A percentile compares a stretch with the other conserved stretches of the same genome.
Conservation (phyloP, 305 asterid species). For the Striga hermonthica region DNA sequence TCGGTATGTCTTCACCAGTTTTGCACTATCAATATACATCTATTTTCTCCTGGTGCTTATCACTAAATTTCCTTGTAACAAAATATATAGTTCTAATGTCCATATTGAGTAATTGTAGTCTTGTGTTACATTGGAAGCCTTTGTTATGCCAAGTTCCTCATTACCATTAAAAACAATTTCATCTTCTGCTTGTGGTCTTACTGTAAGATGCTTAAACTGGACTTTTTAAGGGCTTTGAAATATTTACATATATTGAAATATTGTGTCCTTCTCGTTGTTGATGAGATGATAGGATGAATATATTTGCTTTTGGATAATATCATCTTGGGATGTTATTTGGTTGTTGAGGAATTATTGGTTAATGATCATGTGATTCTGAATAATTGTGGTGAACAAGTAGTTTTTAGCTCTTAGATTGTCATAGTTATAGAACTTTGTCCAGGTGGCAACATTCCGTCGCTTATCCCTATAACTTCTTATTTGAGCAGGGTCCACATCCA, state of each 20-base stretch:
- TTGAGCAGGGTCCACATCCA: constrained; percentile 52
- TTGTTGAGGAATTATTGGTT: constrained; percentile 21
- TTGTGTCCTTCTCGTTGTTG: neutral
- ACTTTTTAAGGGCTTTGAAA: neutral
- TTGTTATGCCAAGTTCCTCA: neutral
- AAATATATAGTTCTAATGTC: neutral
- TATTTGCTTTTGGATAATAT: neutral
- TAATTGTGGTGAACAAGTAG: neutral
- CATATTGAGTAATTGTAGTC: neutral
- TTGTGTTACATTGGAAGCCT: neutral
- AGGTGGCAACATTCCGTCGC: constrained; percentile 17
- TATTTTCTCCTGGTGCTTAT: neutral
- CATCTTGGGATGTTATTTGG: neutral
- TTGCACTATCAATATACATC: neutral
- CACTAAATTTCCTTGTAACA: neutral
- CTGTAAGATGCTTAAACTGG: neutral
- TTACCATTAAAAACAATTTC: neutral
- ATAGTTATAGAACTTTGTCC: constrained; percentile 18
- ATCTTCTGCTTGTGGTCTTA: constrained; percentile 1
- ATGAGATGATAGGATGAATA: neutral
- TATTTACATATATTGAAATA: constrained; percentile 16
- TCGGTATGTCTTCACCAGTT: neutral
- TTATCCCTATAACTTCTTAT: constrained; percentile 29
- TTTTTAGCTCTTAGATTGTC: constrained; percentile 14
- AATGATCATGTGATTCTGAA: constrained; percentile 10